Conservation (phyloP, 2,329 filamentous ascomycete species). For the Teratosphaeria pseudoeucalypti region DNA sequence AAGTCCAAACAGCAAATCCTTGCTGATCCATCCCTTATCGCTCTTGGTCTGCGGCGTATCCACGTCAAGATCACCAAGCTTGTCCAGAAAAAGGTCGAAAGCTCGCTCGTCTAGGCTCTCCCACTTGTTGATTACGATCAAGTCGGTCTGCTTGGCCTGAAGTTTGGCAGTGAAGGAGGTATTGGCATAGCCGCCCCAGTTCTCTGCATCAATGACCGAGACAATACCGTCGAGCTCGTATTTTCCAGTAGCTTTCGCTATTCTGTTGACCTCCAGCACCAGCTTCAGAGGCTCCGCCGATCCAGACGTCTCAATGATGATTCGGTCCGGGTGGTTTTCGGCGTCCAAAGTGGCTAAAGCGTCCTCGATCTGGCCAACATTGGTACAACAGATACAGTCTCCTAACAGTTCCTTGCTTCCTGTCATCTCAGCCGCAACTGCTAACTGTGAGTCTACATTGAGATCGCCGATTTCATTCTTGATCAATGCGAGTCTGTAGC, state of each 20-base stretch:
- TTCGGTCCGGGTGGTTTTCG: constrained; percentile 57
- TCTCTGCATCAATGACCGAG: constrained; percentile 86
- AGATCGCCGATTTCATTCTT: constrained; percentile 98
- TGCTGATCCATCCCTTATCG: constrained; percentile 65
- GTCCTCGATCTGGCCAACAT: constrained; percentile 78
- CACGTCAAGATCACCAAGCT: constrained; percentile 69
- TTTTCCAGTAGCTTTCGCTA: constrained; percentile 56
- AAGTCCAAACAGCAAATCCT: constrained; percentile 74
- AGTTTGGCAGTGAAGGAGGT: constrained; percentile 80
- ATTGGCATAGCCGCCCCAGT: constrained; percentile 87
- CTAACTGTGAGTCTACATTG: constrained; percentile 85
- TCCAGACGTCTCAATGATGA: constrained; percentile 88
- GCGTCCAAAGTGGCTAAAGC: constrained; percentile 65
- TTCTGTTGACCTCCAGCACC: constrained; percentile 78
- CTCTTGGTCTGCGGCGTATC: constrained; percentile 74
- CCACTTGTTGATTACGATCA: constrained; percentile 92
- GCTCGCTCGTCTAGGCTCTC: constrained; percentile 62
- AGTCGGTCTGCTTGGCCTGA: constrained; percentile 80
- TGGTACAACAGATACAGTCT: constrained; percentile 97
- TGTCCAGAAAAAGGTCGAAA: constrained; percentile 68
- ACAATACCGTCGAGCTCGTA: constrained; percentile 81
- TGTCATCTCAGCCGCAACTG: constrained; percentile 68
- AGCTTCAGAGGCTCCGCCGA: constrained; percentile 74
- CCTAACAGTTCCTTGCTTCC: constrained; percentile 90
- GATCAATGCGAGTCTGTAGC: constrained; percentile 84